Percentiles rank a stretch among this genome's conserved stretches.
Evolutionary conservation across 768 basidiomycete genomes (phyloP).

Genomic region (Lentinus tigrinus): DNA sequence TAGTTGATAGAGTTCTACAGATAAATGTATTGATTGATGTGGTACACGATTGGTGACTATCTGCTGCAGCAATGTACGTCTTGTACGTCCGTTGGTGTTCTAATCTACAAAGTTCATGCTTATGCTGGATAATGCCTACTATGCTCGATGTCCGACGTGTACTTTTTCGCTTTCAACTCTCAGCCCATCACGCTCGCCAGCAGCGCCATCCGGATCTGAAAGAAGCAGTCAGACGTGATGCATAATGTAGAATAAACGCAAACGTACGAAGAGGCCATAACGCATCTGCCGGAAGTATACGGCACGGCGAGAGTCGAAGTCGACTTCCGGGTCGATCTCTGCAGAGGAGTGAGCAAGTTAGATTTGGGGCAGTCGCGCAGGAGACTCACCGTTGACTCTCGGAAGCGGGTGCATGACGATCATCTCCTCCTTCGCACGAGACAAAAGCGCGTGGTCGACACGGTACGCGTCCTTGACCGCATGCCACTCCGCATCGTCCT

Average conservation of each 20-base stretch:
- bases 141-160: neutral
- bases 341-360: conserved; percentile 1
- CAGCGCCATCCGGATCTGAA: conserved; percentile 52
- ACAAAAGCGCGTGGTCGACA: conserved; percentile 90
- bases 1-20: too few relatives aligned
- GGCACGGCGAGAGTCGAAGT: conserved; percentile 90
- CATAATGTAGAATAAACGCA: neutral
- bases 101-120: neutral
- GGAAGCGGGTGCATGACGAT: conserved; percentile 99
- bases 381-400: conserved; percentile 71
- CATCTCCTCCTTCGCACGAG: conserved; percentile 93
- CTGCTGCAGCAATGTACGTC: too few relatives aligned
- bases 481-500: conserved; percentile 78
- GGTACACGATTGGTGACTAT: too few relatives aligned
- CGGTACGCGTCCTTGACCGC: conserved; percentile 90
- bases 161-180: neutral
- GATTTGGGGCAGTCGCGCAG: conserved; percentile 5
- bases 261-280: conserved; percentile 93
- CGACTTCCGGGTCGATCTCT: conserved; percentile 99
- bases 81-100: too few relatives aligned
- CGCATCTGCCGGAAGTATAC: conserved; percentile 99
- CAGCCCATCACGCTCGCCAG: conserved; percentile 44
- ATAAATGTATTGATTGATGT: too few relatives aligned
- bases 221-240: neutral
- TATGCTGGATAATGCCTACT: neutral